phyloP scores from a whole-genome alignment of 1,139 yeast species.

The Hemisphaericaspora lyxosophila region DNA sequence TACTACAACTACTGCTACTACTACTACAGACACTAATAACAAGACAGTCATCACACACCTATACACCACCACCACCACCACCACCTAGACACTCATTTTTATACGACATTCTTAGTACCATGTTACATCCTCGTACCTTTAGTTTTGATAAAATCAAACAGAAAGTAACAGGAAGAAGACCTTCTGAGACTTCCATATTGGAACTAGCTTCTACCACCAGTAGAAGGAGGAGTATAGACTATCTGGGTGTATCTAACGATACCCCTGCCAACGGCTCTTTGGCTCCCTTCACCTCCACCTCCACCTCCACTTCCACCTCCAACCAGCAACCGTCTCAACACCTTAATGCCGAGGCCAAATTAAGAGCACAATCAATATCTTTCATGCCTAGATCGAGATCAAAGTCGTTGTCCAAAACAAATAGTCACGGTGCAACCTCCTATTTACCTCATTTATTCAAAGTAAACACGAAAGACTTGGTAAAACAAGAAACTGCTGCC shows the following conservation, averaged over 20 bases:
- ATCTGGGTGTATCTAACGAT: constrained; percentile 6
- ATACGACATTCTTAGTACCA: too few species aligned
- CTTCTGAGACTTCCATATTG: constrained; percentile 17
- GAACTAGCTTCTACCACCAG: constrained; percentile 14
- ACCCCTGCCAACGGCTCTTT: too few species aligned
- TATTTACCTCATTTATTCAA: constrained; percentile 10
- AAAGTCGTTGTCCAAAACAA: constrained; percentile 8
- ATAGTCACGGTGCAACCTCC: constrained; percentile 7
- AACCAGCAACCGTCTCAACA: too few species aligned
- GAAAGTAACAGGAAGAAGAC: constrained; percentile 18
- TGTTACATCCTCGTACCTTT: constrained; percentile 16
- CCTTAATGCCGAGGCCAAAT: too few species aligned
- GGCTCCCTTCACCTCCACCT: too few species aligned
- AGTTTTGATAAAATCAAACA: constrained; percentile 21
- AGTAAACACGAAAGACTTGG: constrained; percentile 36
- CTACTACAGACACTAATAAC: too few species aligned
- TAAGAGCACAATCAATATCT: constrained; percentile 22
- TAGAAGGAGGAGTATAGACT: constrained; percentile 8
- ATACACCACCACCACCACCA: not conserved
- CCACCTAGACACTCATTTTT: too few species aligned
- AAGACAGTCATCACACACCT: not conserved
- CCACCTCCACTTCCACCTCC: too few species aligned
- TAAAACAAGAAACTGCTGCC: constrained; percentile 40
- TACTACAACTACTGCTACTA: too few species aligned
- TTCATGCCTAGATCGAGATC: constrained; percentile 13